Base-by-base conservation (phyloP, 495 filamentous ascomycete genomes). In the Aspergillus mulundensis region DNA sequence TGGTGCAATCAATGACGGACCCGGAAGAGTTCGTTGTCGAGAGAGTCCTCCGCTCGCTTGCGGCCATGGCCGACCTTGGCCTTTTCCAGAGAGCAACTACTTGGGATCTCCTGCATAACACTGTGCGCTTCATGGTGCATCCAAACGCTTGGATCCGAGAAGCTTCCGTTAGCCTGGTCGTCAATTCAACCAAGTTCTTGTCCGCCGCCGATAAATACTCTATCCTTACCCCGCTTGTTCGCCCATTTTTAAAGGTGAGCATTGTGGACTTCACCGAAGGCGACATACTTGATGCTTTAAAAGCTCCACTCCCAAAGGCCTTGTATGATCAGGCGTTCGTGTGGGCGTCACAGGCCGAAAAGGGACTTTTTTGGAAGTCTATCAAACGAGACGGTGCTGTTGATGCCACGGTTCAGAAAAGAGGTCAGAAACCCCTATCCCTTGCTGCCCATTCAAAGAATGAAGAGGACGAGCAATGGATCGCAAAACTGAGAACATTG, bases 381-480 rank as follows among this genome's bases (percentile, higher is more conserved):
- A 74, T 85, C 5, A 81, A 82, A 59, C 80, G 85, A 49, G 78
- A 87, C 43, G 79, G 84, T 32, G 81, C 81, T 8, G 57, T 61
- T 24, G 69, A 71, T 15, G 50, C 59, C 40, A 51, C 67, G 5
- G 46, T 64, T 39, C 59, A 63, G 16, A 65, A 61, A 25, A 52
- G 63, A 28, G 62, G 66, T 23, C 68, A 70, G 21, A 66, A 56
- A 46, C 54, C 42, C 49, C 49, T 55, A 11, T 78, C 81, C n/a
- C 57, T 80, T 28, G 62, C 59, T 43, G 54, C 69, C 23, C 65
- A 75, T 1, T 48, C 68, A 15, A 91, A 82, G 64, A 96, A 93
- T 62, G 91, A 96, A n/a, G 93, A 97, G 67, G 95, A 99, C 67
- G 91, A 97, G 53, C 85, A 91, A 63, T 99, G 95, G 95, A 76